Evolutionary conservation across 805 yeast genomes (phyloP).

Genomic region (Vanderwaltozyma verrucispora): DNA sequence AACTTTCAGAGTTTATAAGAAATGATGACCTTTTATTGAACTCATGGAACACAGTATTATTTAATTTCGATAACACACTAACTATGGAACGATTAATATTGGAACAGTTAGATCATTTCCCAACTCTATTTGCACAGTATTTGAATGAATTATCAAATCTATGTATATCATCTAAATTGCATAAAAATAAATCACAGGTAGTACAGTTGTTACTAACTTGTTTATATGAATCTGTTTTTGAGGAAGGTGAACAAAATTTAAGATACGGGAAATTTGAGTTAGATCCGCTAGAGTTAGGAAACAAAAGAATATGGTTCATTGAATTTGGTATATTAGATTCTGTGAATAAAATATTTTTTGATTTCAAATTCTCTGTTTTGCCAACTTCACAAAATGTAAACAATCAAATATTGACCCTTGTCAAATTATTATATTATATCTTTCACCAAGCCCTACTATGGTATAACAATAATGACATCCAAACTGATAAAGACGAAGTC

Average conservation of each 20-base stretch:
- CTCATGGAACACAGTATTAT: conserved; percentile 8
- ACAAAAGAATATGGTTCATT: conserved; percentile 38
- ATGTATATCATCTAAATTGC: conserved; percentile 4
- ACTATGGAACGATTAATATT: conserved; percentile 19
- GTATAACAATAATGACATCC: conserved; percentile 10
- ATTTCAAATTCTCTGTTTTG: conserved; percentile 21
- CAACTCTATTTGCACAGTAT: conserved; percentile 17
- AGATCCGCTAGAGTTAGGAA: conserved; percentile 21
- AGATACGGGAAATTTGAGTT: conserved; percentile 29
- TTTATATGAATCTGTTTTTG: conserved; percentile 25
- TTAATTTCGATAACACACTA: conserved; percentile 3
- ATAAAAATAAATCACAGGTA: conserved; percentile 11
- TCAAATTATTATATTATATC: conserved; percentile 34
- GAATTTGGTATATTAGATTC: conserved; percentile 31
- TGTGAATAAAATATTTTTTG: conserved; percentile 33
- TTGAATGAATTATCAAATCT: conserved; percentile 11
- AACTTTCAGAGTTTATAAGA: conserved; percentile 29
- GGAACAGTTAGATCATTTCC: conserved; percentile 18
- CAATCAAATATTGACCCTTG: conserved; percentile 27
- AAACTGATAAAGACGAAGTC: conserved; percentile 12
- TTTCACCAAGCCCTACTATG: conserved; percentile 29
- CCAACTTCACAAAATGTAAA: not conserved
- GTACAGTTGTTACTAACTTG: conserved; percentile 18
- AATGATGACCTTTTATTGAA: conserved; percentile 3
- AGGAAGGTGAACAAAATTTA: conserved; percentile 32